Conservation (phyloP, 2,329 filamentous ascomycete species). For the Mycosphaerella sp. region DNA sequence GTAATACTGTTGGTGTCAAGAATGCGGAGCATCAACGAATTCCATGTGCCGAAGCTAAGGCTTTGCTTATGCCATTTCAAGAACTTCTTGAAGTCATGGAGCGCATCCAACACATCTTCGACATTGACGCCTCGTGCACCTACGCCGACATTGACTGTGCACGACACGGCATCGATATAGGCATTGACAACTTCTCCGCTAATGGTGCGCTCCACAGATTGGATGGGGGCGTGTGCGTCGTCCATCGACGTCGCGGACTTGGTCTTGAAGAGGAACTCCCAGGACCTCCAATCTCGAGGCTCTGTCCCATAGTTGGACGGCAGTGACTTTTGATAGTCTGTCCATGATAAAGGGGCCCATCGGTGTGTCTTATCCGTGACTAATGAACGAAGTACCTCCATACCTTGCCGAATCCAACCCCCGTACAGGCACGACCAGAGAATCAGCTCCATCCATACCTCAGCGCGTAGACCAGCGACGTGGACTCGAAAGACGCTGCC, state of each 20-base stretch:
- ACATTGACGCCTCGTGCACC: slow-evolving; percentile 36
- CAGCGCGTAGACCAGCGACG: slow-evolving; percentile 38
- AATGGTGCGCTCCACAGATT: slow-evolving; percentile 43
- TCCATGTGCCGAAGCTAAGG: slow-evolving; percentile 40
- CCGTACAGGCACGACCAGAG: slow-evolving; percentile 47
- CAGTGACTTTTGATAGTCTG: slow-evolving; percentile 33
- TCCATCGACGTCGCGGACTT: slow-evolving; percentile 21
- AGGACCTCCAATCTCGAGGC: slow-evolving; percentile 27
- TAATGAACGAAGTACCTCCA: slow-evolving; percentile 33
- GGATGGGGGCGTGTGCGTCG: neutral
- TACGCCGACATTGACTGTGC: slow-evolving; percentile 39
- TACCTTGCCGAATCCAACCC: slow-evolving; percentile 41
- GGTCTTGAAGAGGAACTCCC: slow-evolving; percentile 30
- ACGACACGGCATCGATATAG: slow-evolving; percentile 49
- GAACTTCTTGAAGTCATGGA: slow-evolving; percentile 26
- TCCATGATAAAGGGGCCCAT: slow-evolving; percentile 39
- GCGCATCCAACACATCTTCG: slow-evolving; percentile 31
- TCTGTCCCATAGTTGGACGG: slow-evolving; percentile 22
- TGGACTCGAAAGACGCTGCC: slow-evolving; percentile 38
- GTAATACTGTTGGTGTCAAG: slow-evolving; percentile 45
- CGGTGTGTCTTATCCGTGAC: neutral
- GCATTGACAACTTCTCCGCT: slow-evolving; percentile 53
- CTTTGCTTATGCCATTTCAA: slow-evolving; percentile 29
- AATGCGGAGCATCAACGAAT: slow-evolving; percentile 45
- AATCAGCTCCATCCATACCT: slow-evolving; percentile 48